Base-by-base conservation (phyloP, 2,329 filamentous ascomycete genomes). In the Trichoderma breve region DNA sequence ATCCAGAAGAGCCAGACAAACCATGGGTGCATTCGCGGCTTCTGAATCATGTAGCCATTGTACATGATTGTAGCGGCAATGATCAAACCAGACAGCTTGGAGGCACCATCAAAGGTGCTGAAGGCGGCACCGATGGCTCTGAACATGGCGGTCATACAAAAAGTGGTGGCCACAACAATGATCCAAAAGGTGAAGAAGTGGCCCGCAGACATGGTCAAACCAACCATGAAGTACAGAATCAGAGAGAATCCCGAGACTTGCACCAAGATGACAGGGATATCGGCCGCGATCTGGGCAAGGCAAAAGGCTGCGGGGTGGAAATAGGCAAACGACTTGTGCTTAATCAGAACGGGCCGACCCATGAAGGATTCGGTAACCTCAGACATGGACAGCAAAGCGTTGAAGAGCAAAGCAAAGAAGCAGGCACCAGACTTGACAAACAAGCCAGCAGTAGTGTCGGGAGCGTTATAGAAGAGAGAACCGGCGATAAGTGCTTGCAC, bases 401-500 rank as follows among this genome's bases (percentile, higher is more conserved):
- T 90, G 79, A 87, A 90, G 0, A 93, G 81, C 0, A 92, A 82
- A 1, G 90, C 83, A 65, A 92, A 86, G 83, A 92, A 93, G 5
- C 91, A 80, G 0, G 89, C 86, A 67, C 90, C 91, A 0, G 86
- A 85, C 75, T 91, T 91, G 75, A 87, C 77, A 78, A 92, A 92
- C 0, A 93, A 80, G 9, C 90, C 91, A 1, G 80, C 83, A 0
- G 89, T 88, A 64, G 86, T 88, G 28, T 81, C 72, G 0, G 89
- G 86, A 0, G 90, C 87, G 70, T 90, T 85, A 80, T 92, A 93
- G 80, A 93, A 93, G 4, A 92, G 83, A 0, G 90, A 92, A 7
- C 90, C 90, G 2, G 86, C 84, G 71, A 92, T 87, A 6, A 93
- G 79, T 0, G 90, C 89, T 75, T 91, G 88, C 0, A 84, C 75